These are phyloP conservation scores for Mitragyna speciosa DNA, from an alignment of 257 asterid species.

Conservation along the genomic window DNA sequence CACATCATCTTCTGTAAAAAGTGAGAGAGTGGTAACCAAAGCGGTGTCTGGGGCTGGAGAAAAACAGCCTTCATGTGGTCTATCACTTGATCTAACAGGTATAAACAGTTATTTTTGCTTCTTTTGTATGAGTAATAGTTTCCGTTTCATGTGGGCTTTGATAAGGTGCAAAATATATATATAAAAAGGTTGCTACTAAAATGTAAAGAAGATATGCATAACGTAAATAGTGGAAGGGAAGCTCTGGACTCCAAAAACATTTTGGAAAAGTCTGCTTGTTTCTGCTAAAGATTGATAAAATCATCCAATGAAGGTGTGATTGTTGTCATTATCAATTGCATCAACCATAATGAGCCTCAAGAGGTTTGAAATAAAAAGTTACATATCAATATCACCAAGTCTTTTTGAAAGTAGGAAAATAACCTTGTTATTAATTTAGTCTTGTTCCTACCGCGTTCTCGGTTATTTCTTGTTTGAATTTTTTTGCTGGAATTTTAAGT, in stretches of 20 bases:
- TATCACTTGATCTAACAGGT: slow-evolving; percentile 71
- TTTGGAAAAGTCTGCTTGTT: background rate
- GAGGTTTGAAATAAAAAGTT: background rate
- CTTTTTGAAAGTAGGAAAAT: background rate
- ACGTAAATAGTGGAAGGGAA: background rate
- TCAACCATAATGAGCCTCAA: background rate
- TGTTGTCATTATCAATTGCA: background rate
- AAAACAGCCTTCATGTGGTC: slow-evolving; percentile 49
- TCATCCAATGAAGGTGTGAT: background rate
- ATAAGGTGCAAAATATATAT: background rate
- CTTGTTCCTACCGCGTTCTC: background rate
- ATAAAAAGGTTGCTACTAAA: background rate
- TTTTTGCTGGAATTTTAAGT: background rate
- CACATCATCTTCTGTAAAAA: slow-evolving; percentile 48
- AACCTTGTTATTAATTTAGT: background rate
- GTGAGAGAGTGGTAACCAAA: slow-evolving; percentile 39
- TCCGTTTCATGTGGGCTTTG: background rate
- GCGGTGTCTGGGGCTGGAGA: slow-evolving; percentile 62
- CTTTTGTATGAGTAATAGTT: slow-evolving; percentile 1
- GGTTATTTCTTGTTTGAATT: background rate
- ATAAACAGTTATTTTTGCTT: background rate
- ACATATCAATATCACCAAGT: background rate
- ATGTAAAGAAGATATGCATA: background rate
- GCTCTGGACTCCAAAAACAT: background rate
- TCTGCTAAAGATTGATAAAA: background rate